Evolutionary conservation across 495 filamentous ascomycete species (phyloP), one percentile per base, ranked within the genome.

Genomic region (Podospora fimiseda): DNA sequence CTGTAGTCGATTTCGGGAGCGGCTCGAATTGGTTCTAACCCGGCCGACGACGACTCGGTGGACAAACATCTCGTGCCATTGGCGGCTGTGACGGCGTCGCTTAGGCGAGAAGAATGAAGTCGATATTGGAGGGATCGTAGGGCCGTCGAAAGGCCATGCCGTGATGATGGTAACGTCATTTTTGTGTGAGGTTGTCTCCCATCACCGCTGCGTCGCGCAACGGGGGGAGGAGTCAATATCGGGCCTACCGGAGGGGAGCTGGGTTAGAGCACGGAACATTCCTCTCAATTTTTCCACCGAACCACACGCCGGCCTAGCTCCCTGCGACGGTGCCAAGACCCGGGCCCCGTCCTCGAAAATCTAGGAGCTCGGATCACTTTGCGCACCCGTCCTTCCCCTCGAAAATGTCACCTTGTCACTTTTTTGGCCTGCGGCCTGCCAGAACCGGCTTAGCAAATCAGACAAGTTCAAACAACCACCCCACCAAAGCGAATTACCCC

Each of bases 141-240:
- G 55, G 62, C 64, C 18, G 48, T 37, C 41, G 50, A 57, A 42
- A 64, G 19, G 47, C 57, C 37, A 40, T 53, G 62, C 54, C 43
- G 57, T 22, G 62, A 52, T 52, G 63, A 60, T 57, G 66, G 50
- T 54, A 60, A 62, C 49, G 67, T 61, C 67, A 70, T 70, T 41
- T 60, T 64, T 51, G 27, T 42, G 55, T 47, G 52, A 38, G 46
- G 51, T 40, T 47, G 40, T 52, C 49, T 41, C 50, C 55, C 59
- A 50, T 62, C 57, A 57, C 65, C 51, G 40, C 57, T 54, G 51
- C 55, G 54, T 48, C 55, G 55, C 55, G 49, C 33, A 19, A 38
- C n/a, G 48, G 49, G 50, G 40, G 39, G 16, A n/a, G 39, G 39
- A 23, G 20, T 21, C 11, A 11, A 46, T 20, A 43, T 52, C 43